phyloP scores from a whole-genome alignment of 768 basidiomycete genomes.

The Holtermannia corniformis region DNA sequence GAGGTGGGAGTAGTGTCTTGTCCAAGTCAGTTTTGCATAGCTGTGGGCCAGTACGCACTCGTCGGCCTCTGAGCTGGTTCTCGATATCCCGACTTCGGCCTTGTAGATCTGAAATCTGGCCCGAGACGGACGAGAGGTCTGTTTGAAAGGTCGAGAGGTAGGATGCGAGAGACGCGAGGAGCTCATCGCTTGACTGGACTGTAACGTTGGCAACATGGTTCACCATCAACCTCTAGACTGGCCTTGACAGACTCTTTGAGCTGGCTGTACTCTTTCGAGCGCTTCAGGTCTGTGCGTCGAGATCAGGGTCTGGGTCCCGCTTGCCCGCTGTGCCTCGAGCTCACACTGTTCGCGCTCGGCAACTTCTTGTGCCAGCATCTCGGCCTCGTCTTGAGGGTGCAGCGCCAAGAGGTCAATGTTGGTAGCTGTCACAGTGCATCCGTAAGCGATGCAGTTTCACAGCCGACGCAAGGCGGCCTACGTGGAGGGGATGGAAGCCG shows the following conservation, averaged over 20 bases:
- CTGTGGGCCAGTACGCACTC: constrained; percentile 50
- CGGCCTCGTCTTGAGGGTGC: neutral
- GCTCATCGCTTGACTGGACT: constrained; percentile 66
- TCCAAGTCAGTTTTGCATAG: neutral
- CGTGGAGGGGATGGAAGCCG: neutral
- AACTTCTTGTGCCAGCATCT: constrained; percentile 14
- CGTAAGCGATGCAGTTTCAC: too few species aligned
- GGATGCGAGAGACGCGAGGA: constrained; percentile 76
- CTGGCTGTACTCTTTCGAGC: constrained; percentile 22
- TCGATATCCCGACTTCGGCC: constrained; percentile 85
- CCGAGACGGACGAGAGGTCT: constrained; percentile 87
- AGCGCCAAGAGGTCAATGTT: neutral
- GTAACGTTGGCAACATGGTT: neutral
- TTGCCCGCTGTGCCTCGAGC: neutral
- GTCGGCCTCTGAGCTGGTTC: constrained; percentile 66
- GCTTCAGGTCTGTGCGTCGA: constrained; percentile 13
- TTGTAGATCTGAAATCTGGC: constrained; percentile 91
- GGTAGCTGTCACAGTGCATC: neutral
- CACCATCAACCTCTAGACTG: neutral
- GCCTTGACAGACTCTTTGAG: constrained; percentile 30
- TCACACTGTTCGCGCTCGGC: constrained; percentile 14
- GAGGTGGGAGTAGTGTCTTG: constrained; percentile 79
- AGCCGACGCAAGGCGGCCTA: too few species aligned
- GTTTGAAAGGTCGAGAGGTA: constrained; percentile 93
- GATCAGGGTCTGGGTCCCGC: neutral